phyloP scores from a whole-genome alignment of 768 basidiomycete genomes.

The Pleurotus eryngii region DNA sequence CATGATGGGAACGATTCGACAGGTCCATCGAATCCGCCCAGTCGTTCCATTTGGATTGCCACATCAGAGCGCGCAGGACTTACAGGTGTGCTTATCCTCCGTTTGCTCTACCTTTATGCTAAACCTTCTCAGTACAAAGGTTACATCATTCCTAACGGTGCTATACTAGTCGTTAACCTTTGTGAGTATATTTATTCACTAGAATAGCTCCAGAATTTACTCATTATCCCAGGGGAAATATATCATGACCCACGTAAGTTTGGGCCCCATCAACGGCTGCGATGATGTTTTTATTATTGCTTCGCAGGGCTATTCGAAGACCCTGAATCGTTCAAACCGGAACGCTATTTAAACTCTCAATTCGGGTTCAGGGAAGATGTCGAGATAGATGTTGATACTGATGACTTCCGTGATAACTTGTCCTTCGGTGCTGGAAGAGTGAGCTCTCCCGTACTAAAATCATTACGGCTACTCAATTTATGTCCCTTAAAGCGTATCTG shows the following conservation, averaged over 20 bases:
- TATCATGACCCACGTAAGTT: constrained; percentile 1
- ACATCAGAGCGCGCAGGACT: constrained; percentile 10
- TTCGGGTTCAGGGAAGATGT: not conserved
- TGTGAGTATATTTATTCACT: constrained; percentile 21
- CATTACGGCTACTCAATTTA: not conserved
- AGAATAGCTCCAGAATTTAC: not conserved
- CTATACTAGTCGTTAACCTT: constrained; percentile 29
- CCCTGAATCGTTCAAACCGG: constrained; percentile 1
- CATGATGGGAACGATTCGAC: too few relatives aligned
- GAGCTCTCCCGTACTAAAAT: not conserved
- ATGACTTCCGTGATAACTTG: constrained; percentile 1
- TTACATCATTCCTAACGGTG: constrained; percentile 31
- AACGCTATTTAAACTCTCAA: not conserved
- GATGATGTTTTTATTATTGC: too few relatives aligned
- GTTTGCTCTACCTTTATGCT: constrained; percentile 14
- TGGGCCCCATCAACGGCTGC: not conserved
- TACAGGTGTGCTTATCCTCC: not conserved
- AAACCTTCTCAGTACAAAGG: constrained; percentile 24
- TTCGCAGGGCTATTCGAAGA: not conserved
- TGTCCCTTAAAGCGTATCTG: not conserved
- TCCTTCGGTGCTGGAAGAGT: constrained; percentile 1
- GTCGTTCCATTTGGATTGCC: constrained; percentile 12
- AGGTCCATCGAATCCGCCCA: constrained; percentile 9
- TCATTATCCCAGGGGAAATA: not conserved
- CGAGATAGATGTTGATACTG: not conserved